Evolutionary conservation across 2,329 filamentous ascomycete species (phyloP), one percentile per base, ranked within the genome.

Genomic region (Aphanoascus verrucosus): DNA sequence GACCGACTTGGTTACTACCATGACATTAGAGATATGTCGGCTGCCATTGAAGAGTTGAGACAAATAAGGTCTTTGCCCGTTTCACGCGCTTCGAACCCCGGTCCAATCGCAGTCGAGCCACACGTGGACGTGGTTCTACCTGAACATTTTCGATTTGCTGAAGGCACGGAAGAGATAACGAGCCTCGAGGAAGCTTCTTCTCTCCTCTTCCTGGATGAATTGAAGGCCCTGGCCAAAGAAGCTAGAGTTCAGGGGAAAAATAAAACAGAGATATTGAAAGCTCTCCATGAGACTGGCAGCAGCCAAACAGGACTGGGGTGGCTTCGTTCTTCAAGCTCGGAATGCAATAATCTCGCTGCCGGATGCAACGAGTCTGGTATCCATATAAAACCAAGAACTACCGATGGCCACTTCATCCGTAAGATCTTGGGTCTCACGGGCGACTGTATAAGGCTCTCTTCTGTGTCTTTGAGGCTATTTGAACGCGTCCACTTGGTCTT

Each of bases 401-500:
- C 87, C 58, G 84, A 88, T 64, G 74, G 76, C 7, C 81, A 93
- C 67, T 93, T 91, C 60, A 71, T 88, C 1, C 74, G 77, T 47
- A 94, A 88, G 67, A 91, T 95, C 41, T 69, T 90, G 60, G 76
- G 77, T 31, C 82, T 83, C 54, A 86, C 86, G 0, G 93, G 93
- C 0, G 82, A 88, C 12, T 95, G 90, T 59, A 84, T 97, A 56
- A 79, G 91, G 37, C 78, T 98, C 11, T 88, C 88, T 0, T 70
- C 84, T 0, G 71, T 79, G 0, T 78, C 84, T 0, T 79, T 89
- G 57, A 88, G 83, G 62, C 77, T 98, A 0, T 98, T 98, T 62
- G 89, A 96, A 67, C 81, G 93, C 23, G 89, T 97, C 0, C 93
- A 97, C 70, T 73, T 98, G 1, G 89, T 98, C 28, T 98, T 96